Evolutionary conservation across 768 basidiomycete genomes (phyloP), one percentile per base, ranked within the genome.

Genomic region (Mycena maculata): DNA sequence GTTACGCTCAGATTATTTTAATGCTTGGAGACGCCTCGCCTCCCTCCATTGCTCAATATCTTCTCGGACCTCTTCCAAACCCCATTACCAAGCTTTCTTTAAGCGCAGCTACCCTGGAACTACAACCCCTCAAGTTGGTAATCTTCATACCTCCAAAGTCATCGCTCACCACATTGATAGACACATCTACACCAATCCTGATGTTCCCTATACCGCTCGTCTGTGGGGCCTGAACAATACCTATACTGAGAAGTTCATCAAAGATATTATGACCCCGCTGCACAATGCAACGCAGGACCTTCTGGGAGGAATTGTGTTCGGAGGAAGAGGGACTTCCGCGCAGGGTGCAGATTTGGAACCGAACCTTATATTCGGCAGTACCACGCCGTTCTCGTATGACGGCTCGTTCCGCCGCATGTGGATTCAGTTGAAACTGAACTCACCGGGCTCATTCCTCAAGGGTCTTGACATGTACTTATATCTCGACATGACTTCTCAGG

Each of bases 401-500:
- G 89, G 89, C 8, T 77, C 81, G 18, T 90, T 88, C 80, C 81
- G 89, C 50, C 81, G 87, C 18, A 70, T 81, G 33, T 88, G 87
- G 88, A 68, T 87, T 30, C 79, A 80, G 16, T 86, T 85, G 82
- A 79, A 82, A 44, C 79, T 80, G 50, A 88, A 85, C 68, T 72
- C 78, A 1, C 80, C 88, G 5, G 88, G 87, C 0, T 78, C 82
- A 0, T 90, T 76, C 71, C 77, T 90, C 22, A 85, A 85, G 56
- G 85, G 87, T 12, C 72, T 89, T n/a, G 82, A 83, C 67, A 84
- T 89, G 72, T 88, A 84, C 74, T 82, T 84, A 49, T 90, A 90
- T 68, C 71, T 90, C 63, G 88, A 90, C 69, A 66, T 86, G 23
- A 84, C 81, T 12, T 87, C 88, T 8, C 86, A 83, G 1, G 87